Percentiles rank a stretch among this genome's conserved stretches.
Conservation (phyloP, 768 basidiomycete genomes). For the Pleurotus tuber-regium region DNA sequence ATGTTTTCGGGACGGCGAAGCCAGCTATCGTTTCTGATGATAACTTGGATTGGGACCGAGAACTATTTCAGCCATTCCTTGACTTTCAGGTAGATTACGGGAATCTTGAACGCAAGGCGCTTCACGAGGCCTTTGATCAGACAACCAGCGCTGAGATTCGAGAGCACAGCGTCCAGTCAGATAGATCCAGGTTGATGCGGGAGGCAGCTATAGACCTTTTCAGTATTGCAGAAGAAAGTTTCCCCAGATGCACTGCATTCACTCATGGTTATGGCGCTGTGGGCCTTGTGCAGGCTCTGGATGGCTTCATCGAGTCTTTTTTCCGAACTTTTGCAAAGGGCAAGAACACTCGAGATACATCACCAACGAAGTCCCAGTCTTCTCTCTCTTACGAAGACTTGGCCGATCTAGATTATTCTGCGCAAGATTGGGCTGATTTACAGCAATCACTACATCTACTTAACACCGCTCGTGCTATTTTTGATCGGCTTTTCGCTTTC, state of each 20-base stretch:
- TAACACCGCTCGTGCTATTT: constrained; percentile 72
- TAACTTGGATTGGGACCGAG: constrained; percentile 80
- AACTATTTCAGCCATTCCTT: constrained; percentile 91
- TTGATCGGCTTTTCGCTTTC: constrained; percentile 64
- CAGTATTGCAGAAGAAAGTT: constrained; percentile 74
- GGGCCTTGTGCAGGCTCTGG: constrained; percentile 72
- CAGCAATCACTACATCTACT: constrained; percentile 82
- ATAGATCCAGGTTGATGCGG: constrained; percentile 63
- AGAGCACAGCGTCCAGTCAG: constrained; percentile 35
- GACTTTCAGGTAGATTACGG: constrained; percentile 88
- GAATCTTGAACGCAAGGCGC: constrained; percentile 66
- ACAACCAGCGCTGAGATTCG: constrained; percentile 43
- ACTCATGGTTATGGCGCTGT: constrained; percentile 87
- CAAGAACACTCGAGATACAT: constrained; percentile 38
- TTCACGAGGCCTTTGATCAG: constrained; percentile 57
- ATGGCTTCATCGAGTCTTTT: constrained; percentile 69
- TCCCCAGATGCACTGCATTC: constrained; percentile 70
- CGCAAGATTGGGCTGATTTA: constrained; percentile 87
- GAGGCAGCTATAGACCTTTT: constrained; percentile 79
- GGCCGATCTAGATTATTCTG: constrained; percentile 80
- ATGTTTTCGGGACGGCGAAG: constrained; percentile 19
- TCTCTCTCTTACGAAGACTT: constrained; percentile 56
- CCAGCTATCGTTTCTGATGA: constrained; percentile 25
- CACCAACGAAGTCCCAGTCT: constrained; percentile 18
- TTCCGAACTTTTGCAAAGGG: constrained; percentile 61